Percentiles rank a stretch among this genome's conserved stretches.
These are phyloP conservation scores for Ogataea populi-albae DNA, from an alignment of 805 yeast genomes.

Conservation along the genomic window DNA sequence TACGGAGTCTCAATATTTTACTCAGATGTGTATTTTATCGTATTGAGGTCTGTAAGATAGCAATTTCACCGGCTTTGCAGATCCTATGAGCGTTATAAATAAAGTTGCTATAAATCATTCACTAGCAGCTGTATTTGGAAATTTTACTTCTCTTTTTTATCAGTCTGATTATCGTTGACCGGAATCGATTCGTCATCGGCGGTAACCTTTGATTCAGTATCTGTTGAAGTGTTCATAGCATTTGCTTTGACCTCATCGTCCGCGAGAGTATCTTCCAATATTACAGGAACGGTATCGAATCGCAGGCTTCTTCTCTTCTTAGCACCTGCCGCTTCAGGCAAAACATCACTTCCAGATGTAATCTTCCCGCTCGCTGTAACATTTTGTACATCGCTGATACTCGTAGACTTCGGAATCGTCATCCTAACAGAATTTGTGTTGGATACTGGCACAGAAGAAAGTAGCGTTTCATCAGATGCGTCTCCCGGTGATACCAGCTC, in stretches of 20 bases:
- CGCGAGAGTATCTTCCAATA: slow-evolving; percentile 8
- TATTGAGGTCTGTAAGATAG: too few relatives aligned
- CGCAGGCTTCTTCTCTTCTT: slow-evolving; percentile 29
- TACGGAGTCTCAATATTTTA: too few relatives aligned
- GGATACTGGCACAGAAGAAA: slow-evolving; percentile 7
- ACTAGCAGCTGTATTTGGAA: too few relatives aligned
- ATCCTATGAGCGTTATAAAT: too few relatives aligned
- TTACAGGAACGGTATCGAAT: slow-evolving; percentile 24
- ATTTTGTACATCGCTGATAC: slow-evolving; percentile 20
- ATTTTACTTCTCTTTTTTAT: too few relatives aligned
- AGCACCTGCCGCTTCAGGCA: slow-evolving; percentile 3
- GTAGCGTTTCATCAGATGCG: slow-evolving; percentile 1
- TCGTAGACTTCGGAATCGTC: slow-evolving; percentile 11
- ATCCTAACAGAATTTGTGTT: slow-evolving; percentile 11
- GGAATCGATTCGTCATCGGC: slow-evolving; percentile 1
- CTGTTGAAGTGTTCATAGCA: too few relatives aligned
- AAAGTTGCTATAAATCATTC: too few relatives aligned
- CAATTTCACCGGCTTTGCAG: too few relatives aligned
- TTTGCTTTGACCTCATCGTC: slow-evolving; percentile 2
- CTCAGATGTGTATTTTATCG: too few relatives aligned
- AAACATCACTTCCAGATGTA: slow-evolving; percentile 12
- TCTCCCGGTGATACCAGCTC: slow-evolving; percentile 54
- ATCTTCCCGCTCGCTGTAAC: slow-evolving; percentile 25
- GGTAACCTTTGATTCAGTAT: not conserved
- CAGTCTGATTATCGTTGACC: too few relatives aligned